A percentile compares a stretch with the other conserved stretches of the same genome.
Evolutionary conservation across 2,329 filamentous ascomycete species (phyloP).

Genomic region (Apiospora phragmitis): DNA sequence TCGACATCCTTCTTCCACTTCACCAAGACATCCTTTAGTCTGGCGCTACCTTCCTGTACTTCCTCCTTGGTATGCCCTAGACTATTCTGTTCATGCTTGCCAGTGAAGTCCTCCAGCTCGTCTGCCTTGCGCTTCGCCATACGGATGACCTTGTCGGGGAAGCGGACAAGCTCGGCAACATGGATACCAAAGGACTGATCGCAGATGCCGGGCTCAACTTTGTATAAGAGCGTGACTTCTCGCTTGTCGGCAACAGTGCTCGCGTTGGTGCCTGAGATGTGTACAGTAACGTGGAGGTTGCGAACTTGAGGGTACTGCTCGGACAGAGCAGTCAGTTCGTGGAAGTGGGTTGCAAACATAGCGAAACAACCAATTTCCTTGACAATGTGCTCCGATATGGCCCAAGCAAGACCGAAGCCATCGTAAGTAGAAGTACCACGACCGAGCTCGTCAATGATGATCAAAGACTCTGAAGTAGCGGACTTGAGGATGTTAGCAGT

Average conservation of each 20-base stretch:
- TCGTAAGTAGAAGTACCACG: conserved; percentile 98
- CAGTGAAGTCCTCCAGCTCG: conserved; percentile 93
- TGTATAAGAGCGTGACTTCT: conserved; percentile 94
- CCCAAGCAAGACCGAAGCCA: conserved; percentile 98
- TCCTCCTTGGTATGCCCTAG: conserved; percentile 76
- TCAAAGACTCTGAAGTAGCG: conserved; percentile 89
- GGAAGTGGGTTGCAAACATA: conserved; percentile 97
- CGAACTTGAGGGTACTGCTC: conserved; percentile 85
- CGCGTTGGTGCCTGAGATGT: conserved; percentile 63
- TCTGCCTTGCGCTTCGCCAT: conserved; percentile 99
- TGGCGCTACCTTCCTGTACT: conserved; percentile 81
- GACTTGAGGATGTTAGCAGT: conserved; percentile 98
- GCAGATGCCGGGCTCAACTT: conserved; percentile 92
- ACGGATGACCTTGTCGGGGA: conserved; percentile 94
- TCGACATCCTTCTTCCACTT: conserved; percentile 82
- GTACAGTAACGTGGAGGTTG: conserved; percentile 94
- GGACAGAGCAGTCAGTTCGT: conserved; percentile 89
- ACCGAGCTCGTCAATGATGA: conserved; percentile 97
- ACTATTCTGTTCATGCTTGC: conserved; percentile 65
- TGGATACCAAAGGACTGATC: conserved; percentile 99
- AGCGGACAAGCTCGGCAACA: conserved; percentile 93
- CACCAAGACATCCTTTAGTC: conserved; percentile 80
- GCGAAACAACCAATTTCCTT: conserved; percentile 92
- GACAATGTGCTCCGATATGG: conserved; percentile 96
- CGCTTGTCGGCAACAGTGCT: conserved; percentile 52